These are phyloP conservation scores for Aspergillus thermomutatus DNA, from an alignment of 2,329 filamentous ascomycete genomes.

Conservation along the genomic window DNA sequence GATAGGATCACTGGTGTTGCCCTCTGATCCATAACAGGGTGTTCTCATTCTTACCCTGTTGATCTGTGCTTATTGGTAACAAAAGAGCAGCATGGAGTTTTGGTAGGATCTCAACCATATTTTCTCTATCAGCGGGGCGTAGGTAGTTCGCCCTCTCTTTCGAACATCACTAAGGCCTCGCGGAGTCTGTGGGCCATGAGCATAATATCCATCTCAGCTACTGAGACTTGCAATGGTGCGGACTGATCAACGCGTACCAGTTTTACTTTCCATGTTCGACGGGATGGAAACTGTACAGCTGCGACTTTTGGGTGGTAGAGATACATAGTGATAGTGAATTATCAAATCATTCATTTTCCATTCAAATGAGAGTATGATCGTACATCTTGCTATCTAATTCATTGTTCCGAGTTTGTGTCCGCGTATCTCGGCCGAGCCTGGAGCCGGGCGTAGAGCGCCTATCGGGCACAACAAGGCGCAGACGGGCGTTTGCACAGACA, in stretches of 20 bases:
- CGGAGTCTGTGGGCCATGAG: background rate
- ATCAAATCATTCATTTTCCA: background rate
- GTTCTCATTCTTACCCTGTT: slow-evolving; percentile 8
- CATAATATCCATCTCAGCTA: background rate
- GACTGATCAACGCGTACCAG: background rate
- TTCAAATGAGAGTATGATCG: background rate
- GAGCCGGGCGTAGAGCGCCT: background rate
- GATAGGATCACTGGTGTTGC: slow-evolving; percentile 6
- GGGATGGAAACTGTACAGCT: background rate
- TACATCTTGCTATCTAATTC: background rate
- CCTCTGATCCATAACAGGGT: slow-evolving; percentile 3
- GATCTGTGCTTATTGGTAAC: slow-evolving; percentile 19
- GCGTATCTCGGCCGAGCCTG: background rate
- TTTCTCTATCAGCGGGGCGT: slow-evolving; percentile 11
- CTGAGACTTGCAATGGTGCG: background rate
- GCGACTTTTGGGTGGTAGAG: background rate
- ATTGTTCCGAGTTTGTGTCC: background rate
- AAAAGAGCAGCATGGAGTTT: slow-evolving; percentile 13
- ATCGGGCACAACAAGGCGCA: background rate
- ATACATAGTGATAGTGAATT: slow-evolving; percentile 1
- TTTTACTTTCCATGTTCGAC: background rate
- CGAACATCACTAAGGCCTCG: background rate
- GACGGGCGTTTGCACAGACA: background rate
- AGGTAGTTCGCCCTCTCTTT: slow-evolving; percentile 13
- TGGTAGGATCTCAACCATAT: slow-evolving; percentile 6